Evolutionary conservation across 2,329 filamentous ascomycete species (phyloP), one percentile per base, ranked within the genome.

Genomic region (Conoideocrella luteorostrata): DNA sequence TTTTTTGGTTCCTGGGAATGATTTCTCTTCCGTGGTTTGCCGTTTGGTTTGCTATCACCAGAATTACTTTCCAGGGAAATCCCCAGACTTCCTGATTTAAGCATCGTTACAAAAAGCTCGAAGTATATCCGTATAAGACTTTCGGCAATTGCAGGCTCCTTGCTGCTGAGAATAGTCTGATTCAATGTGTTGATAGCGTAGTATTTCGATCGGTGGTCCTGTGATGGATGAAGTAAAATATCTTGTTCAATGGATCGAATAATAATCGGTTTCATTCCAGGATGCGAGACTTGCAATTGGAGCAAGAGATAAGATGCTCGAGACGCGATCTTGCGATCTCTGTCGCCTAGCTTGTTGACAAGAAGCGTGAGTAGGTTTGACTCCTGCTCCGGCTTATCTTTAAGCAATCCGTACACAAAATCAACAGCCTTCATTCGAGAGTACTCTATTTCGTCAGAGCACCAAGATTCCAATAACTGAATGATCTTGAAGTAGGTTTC

Each of bases 131-230:
- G 81, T 30, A 98, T 72, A 12, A 98, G 73, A 42, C 84, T 80
- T 57, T 86, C 83, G 7, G 90, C 90, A 15, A 95, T 77, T 15
- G 80, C 74, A 30, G 89, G 84, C 58, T 97, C 91, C 56, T 85
- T 93, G 43, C 69, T 78, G 62, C 87, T 95, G 39, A 98, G 67
- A 39, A 97, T 90, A 0, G 91, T 97, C 67, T 98, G 94, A 62
- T 98, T 98, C 39, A 98, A 74, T 0, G 93, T 97, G 61, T 96
- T 96, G 62, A 95, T 83, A 26, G 88, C 90, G 64, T 95, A 96
- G 67, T 98, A 98, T 60, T 88, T 94, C 32, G 91, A 88, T 54
- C 94, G 86, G 28, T 84, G 74, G 57, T 81, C 91, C 64, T 97
- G 93, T 10, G 88, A 86, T 0, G 90, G 87, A 41, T 88, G 81